Base-by-base conservation (phyloP, 2,329 filamentous ascomycete genomes). In the Hymenoscyphus linearis region DNA sequence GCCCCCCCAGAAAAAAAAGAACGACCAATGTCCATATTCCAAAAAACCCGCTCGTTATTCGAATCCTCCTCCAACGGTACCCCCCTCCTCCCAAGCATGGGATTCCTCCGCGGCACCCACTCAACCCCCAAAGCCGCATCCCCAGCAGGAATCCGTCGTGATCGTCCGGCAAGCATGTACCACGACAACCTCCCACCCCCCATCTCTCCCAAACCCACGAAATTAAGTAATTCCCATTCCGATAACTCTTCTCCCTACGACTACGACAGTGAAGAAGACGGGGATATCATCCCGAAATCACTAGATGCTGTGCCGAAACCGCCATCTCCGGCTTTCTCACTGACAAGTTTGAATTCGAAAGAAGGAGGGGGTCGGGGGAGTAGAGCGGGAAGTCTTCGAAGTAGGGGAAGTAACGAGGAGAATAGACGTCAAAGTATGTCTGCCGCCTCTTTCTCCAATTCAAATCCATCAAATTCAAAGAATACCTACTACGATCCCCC, bases 31-130 rank as follows among this genome's bases (percentile, higher is more conserved):
- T 64, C 57, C 18, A 63, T 70, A 40, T 70, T 70, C 54, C 64
- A 67, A 16, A 69, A 65, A 58, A 70, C 68, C 1, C 67, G 68
- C 26, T 68, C 66, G 7, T 60, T 71, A 1, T 71, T 71, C 22
- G 68, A 71, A 60, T 59, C 64, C 10, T 57, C 60, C 13, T 65
- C 65, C 3, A 35, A 58, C 26, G 25, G 27, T 1, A 52, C 22
- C 4, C 58, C 58, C 6, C 22, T 36, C 5, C 26, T 57, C 12
- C 55, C 61, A 60, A 25, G 34, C 62, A 2, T 55, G 62, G 1
- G 58, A 44, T 22, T 58, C 52, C 16, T 31, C 58, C 40, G 36
- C 52, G 13, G 52, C 16, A 5, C 55, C 60, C 16, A 52, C 60
- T 6, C 27, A 18, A 50, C 10, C 13, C 25, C 14, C 52, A 53